A percentile compares a stretch with the other conserved stretches of the same genome.
phyloP scores from a whole-genome alignment of 139 green algal genomes.

The Coccomyxa sp. region DNA sequence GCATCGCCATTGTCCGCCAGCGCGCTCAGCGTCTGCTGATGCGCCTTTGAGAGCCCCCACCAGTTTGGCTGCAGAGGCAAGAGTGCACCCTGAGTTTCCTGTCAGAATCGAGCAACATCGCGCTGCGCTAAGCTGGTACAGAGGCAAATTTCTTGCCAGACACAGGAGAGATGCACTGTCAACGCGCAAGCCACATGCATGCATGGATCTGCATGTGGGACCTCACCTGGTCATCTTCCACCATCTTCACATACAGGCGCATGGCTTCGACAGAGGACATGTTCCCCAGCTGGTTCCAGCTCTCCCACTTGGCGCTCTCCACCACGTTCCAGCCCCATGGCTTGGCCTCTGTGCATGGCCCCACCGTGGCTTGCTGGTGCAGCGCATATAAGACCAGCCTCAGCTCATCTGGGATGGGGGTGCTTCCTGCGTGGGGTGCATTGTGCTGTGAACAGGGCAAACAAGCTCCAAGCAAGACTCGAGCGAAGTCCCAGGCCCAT shows the following conservation, averaged over 20 bases:
- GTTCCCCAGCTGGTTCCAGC: slow-evolving; percentile 76
- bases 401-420: slow-evolving; percentile 62
- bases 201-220: background rate
- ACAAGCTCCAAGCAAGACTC: background rate
- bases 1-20: background rate
- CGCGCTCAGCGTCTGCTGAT: background rate
- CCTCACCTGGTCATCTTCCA: slow-evolving; percentile 63
- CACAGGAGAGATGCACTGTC: background rate
- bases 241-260: slow-evolving; percentile 84
- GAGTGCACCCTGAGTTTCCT: background rate
- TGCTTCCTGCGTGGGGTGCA: slow-evolving; percentile 18
- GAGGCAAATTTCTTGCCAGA: background rate
- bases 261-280: slow-evolving; percentile 89
- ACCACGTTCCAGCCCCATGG: slow-evolving; percentile 88
- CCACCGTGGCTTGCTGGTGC: slow-evolving; percentile 72
- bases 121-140: background rate
- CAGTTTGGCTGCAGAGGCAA: slow-evolving; percentile 31
- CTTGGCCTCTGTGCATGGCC: slow-evolving; percentile 75
- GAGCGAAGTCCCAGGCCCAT: background rate
- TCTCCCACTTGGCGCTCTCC: slow-evolving; percentile 78
- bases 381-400: slow-evolving; percentile 83
- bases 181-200: background rate
- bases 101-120: background rate
- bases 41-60: slow-evolving; percentile 30
- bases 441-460: background rate